Evolutionary conservation across 2,329 filamentous ascomycete species (phyloP), one percentile per base, ranked within the genome.

Genomic region (Colletotrichum gigasporum): DNA sequence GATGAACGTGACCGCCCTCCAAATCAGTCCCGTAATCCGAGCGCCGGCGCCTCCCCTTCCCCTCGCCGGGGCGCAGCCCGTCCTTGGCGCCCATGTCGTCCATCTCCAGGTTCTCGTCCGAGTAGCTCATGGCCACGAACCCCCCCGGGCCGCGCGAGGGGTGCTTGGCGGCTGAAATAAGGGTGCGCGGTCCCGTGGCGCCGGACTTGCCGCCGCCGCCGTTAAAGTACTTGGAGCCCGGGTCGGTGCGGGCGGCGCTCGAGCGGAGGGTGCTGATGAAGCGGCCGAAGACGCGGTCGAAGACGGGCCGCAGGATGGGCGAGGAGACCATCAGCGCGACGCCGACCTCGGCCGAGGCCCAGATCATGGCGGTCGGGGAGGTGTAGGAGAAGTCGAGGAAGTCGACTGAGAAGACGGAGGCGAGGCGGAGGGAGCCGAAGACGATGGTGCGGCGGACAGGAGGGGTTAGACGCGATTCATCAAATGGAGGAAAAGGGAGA

Each of bases 381-480:
- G 69, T 69, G 28, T 68, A 71, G 18, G 69, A 68, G 35, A 71
- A 72, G 42, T 72, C 71, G 24, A 60, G 37, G 26, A 72, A 71
- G 51, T 70, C 60, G 44, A 72, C 47, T 18, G 53, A 35, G 18
- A 64, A 62, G 7, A 72, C 51, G 11, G 70, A 71, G 3, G 66
- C 37, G 2, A 72, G 63, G 2, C 70, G 68, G 9, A 72, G 52
- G n/a, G 65, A 41, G 5, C 68, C 69, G 44, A 69, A 84, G 64
- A 81, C 76, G 60, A 77, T 48, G 4, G 54, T 57, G 6, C 44
- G 48, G 12, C 5, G 4, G 20, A 4, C 14, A 8, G 16, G 4
- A 24, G 4, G n/a, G n/a, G n/a, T n/a, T n/a, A n/a, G n/a, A n/a
- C n/a, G n/a, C n/a, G n/a, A n/a, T n/a, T n/a, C n/a, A n/a, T n/a